Conservation (phyloP, 129 eudicot genomes). For the Glebionis coronaria region DNA sequence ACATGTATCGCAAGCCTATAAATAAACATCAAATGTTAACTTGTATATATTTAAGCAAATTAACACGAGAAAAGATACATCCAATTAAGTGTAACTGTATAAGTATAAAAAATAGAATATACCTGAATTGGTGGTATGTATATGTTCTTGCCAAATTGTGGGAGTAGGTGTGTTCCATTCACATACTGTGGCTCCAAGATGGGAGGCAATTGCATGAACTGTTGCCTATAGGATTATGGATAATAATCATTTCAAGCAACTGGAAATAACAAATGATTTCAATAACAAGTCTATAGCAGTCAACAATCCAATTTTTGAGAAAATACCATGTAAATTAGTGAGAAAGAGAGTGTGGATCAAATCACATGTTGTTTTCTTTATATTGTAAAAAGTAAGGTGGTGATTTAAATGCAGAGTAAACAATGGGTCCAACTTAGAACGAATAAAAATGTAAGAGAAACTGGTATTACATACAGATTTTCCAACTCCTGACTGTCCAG, state of each 20-base stretch:
- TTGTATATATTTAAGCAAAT: not conserved
- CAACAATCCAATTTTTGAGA: not conserved
- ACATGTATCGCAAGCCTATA: constrained; percentile 67
- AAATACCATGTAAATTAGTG: not conserved
- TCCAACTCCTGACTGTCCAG: constrained; percentile 96
- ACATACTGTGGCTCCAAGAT: constrained; percentile 65
- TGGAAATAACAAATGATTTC: not conserved
- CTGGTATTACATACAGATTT: constrained; percentile 66
- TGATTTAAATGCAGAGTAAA: constrained; percentile 5
- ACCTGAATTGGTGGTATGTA: constrained; percentile 74
- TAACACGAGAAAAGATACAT: not conserved
- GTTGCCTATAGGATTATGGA: constrained; percentile 57
- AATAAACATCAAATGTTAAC: constrained; percentile 18
- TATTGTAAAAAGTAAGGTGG: not conserved
- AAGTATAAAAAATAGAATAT: not conserved
- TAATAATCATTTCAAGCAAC: constrained; percentile 20
- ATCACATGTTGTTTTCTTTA: not conserved
- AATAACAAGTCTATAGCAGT: constrained; percentile 9
- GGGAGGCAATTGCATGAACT: constrained; percentile 70
- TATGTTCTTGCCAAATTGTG: constrained; percentile 91
- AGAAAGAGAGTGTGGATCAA: not conserved
- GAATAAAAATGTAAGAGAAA: constrained; percentile 11
- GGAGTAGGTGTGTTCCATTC: constrained; percentile 99
- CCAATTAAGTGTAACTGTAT: too few relatives aligned
- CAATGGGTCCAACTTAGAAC: not conserved